Conservation (phyloP, 2,329 filamentous ascomycete species). For the Venturiaceae sp. region DNA sequence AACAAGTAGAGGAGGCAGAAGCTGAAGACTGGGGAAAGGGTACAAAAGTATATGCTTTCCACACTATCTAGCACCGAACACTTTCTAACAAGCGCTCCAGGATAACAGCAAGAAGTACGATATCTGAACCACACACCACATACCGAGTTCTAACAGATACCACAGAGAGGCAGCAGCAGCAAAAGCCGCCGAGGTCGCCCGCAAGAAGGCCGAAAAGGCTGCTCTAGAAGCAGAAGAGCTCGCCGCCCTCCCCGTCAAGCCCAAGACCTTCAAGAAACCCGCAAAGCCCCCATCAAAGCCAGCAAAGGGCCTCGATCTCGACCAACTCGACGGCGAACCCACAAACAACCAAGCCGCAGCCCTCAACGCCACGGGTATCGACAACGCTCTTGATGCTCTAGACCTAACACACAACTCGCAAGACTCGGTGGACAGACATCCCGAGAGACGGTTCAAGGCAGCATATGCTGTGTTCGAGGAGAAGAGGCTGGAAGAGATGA, state of each 20-base stretch:
- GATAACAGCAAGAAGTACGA: not conserved
- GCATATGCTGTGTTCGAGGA: slow-evolving; percentile 79
- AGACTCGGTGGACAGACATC: slow-evolving; percentile 75
- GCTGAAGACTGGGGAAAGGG: slow-evolving; percentile 76
- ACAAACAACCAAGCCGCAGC: slow-evolving; percentile 35
- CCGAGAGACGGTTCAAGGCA: slow-evolving; percentile 78
- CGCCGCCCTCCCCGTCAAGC: slow-evolving; percentile 54
- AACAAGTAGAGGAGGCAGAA: slow-evolving; percentile 58
- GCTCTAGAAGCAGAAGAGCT: slow-evolving; percentile 79
- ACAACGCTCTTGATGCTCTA: slow-evolving; percentile 85
- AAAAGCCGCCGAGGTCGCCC: slow-evolving; percentile 71
- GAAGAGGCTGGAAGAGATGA: slow-evolving; percentile 72
- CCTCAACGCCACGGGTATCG: slow-evolving; percentile 79
- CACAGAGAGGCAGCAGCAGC: slow-evolving; percentile 73
- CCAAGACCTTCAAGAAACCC: slow-evolving; percentile 42
- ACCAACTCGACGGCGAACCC: slow-evolving; percentile 57
- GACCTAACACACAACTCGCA: slow-evolving; percentile 52
- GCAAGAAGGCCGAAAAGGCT: slow-evolving; percentile 88
- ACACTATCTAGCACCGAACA: slow-evolving; percentile 11
- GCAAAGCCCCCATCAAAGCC: slow-evolving; percentile 8
- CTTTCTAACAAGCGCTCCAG: not conserved
- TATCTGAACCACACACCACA: not conserved
- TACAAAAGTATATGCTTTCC: slow-evolving; percentile 63
- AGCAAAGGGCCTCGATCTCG: slow-evolving; percentile 59
- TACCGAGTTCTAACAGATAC: no score